Percentiles rank a stretch among this genome's conserved stretches.
phyloP scores from a whole-genome alignment of 345 rosid species.

The Citrus maxima region DNA sequence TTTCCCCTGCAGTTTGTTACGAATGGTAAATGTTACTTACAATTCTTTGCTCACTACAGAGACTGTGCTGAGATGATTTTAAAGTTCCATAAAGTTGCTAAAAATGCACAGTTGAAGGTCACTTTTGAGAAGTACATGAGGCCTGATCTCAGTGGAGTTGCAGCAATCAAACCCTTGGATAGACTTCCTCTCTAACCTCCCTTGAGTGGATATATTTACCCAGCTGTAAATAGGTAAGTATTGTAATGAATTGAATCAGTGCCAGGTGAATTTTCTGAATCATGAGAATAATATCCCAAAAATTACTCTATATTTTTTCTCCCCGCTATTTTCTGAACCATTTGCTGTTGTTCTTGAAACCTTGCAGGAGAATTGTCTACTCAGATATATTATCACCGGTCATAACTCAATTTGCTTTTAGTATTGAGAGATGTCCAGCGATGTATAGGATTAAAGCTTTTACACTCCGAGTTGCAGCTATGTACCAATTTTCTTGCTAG shows the following conservation, averaged over 20 bases:
- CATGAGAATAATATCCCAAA: background rate
- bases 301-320: background rate
- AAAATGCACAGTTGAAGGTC: slow-evolving; percentile 54
- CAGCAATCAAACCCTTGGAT: slow-evolving; percentile 61
- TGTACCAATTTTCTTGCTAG: background rate
- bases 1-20: background rate
- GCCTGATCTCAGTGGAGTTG: slow-evolving; percentile 44
- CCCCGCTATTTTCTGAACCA: background rate
- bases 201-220: background rate
- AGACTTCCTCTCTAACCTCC: slow-evolving; percentile 31
- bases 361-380: background rate
- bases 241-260: background rate
- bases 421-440: background rate
- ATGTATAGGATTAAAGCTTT: background rate
- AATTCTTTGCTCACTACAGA: slow-evolving; percentile 38
- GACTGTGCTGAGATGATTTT: slow-evolving; percentile 81
- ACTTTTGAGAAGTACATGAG: slow-evolving; percentile 70
- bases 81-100: slow-evolving; percentile 66
- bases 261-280: background rate
- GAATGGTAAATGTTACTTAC: background rate
- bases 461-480: background rate
- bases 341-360: background rate
- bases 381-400: background rate
- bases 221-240: background rate
- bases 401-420: slow-evolving; percentile 9